Evolutionary conservation across 169 alveolate genomes (phyloP), one percentile per base, ranked within the genome.

Genomic region (Plasmodium billcollinsi): DNA sequence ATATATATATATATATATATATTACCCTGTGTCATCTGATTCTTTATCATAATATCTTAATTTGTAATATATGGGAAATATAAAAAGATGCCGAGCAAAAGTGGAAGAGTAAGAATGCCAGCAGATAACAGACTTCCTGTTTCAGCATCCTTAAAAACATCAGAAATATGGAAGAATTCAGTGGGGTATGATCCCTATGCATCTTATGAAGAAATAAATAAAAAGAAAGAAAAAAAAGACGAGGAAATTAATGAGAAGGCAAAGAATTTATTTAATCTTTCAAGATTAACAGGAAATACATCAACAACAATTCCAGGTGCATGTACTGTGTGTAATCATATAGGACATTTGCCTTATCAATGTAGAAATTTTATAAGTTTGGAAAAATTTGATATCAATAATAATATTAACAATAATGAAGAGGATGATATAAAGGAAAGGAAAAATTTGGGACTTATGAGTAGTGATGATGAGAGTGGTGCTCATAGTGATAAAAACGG

Each of bases 101-200:
- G 72, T 12, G 89, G 89, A 56, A 26, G 88, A 72, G 88, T 88
- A 12, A 29, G 92, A 49, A 88, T 88, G 92, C 92, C 92, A 1
- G 88, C 92, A 33, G 75, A 88, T 52, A 88, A 88, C 72, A 66
- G 88, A 29, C 61, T 88, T 14, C 88, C 92, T 14, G 88, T 88
- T 11, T 88, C 92, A 43, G 92, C 88, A 14, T 88, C 92, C n/a
- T 71, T 88, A 65, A 88, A 72, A 45, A 74, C 92, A 6, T 66
- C 89, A 15, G 92, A 88, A 54, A 88, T 88, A 18, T 88, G 92
- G 92, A 88, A 88, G 47, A 88, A 70, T 20, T 73, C 92, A 18
- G 92, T 88, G 54, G 92, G 92, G 1, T 88, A 88, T 88, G 92
- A 88, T 5, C 92, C 92, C 0, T 88, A 88, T 72, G 91, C 91